Evolutionary conservation across 345 rosid species (phyloP).

Genomic region (Murraya koenigii): DNA sequence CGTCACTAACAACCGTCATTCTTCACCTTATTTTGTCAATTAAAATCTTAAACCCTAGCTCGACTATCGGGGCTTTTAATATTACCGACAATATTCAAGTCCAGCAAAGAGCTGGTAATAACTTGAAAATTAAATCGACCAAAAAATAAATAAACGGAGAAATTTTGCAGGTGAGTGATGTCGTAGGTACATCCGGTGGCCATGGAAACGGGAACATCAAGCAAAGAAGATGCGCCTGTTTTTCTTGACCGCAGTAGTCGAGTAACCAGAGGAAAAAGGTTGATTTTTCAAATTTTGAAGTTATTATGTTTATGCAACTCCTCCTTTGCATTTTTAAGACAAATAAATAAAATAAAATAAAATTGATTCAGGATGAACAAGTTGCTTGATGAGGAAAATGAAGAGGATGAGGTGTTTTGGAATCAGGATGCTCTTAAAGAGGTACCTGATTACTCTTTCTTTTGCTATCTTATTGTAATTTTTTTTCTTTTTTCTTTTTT

Average conservation of each 20-base stretch:
- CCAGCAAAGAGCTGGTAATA: too few relatives aligned
- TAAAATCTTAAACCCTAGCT: too few relatives aligned
- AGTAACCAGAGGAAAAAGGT: slow-evolving; percentile 77
- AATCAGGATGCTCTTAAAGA: slow-evolving; percentile 94
- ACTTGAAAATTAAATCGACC: background rate
- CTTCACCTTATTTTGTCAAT: too few relatives aligned
- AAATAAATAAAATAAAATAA: background rate
- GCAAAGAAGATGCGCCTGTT: slow-evolving; percentile 44
- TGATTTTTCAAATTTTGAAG: background rate
- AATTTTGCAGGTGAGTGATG: background rate
- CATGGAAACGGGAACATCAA: slow-evolving; percentile 41
- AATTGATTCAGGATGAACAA: slow-evolving; percentile 62
- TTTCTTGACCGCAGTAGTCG: slow-evolving; percentile 74
- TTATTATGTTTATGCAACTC: background rate
- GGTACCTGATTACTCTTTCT: slow-evolving; percentile 22
- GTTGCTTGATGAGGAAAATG: slow-evolving; percentile 78
- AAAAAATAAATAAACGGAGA: background rate
- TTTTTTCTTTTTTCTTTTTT: background rate
- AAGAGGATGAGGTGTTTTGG: slow-evolving; percentile 93
- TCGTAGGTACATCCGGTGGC: background rate
- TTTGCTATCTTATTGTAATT: background rate
- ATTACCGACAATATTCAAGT: too few relatives aligned
- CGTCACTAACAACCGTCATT: too few relatives aligned
- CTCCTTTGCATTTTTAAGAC: background rate
- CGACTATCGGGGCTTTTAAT: too few relatives aligned